Conservation (phyloP, 306 rosid species). For the Psophocarpus tetragonolobus region DNA sequence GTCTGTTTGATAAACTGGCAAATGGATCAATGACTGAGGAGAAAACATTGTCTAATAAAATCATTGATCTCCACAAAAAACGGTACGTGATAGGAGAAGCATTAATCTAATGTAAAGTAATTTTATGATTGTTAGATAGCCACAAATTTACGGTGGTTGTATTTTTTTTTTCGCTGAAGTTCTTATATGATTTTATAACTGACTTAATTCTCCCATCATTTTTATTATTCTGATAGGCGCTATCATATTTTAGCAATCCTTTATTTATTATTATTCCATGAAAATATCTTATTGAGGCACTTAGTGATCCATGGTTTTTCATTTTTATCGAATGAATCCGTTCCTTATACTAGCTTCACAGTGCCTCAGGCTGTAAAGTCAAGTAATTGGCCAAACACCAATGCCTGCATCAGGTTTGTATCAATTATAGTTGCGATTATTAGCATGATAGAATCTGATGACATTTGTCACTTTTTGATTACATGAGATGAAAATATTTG, state of each 20-base stretch:
- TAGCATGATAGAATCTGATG: neutral
- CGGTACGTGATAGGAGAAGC: conserved; percentile 48
- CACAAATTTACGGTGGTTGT: neutral
- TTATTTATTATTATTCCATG: neutral
- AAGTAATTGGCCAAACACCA: neutral
- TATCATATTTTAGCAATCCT: neutral
- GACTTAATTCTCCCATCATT: neutral
- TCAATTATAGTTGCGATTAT: neutral
- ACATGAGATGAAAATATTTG: neutral
- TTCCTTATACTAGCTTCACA: neutral
- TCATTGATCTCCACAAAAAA: conserved; percentile 68
- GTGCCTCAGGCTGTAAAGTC: neutral
- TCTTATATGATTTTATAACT: neutral
- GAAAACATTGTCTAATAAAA: conserved; percentile 50
- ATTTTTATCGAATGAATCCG: neutral
- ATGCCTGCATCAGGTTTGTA: neutral
- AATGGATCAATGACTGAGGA: conserved; percentile 71
- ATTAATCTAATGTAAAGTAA: neutral
- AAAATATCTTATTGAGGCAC: neutral
- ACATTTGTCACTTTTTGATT: neutral
- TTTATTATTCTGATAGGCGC: neutral
- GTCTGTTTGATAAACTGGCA: conserved; percentile 75
- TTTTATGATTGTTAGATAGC: neutral
- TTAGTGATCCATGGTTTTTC: neutral
- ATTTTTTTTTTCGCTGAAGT: neutral